A percentile compares a stretch with the other conserved stretches of the same genome.
Evolutionary conservation across 2,329 filamentous ascomycete species (phyloP).

Genomic region (Pseudomassariella vexata): DNA sequence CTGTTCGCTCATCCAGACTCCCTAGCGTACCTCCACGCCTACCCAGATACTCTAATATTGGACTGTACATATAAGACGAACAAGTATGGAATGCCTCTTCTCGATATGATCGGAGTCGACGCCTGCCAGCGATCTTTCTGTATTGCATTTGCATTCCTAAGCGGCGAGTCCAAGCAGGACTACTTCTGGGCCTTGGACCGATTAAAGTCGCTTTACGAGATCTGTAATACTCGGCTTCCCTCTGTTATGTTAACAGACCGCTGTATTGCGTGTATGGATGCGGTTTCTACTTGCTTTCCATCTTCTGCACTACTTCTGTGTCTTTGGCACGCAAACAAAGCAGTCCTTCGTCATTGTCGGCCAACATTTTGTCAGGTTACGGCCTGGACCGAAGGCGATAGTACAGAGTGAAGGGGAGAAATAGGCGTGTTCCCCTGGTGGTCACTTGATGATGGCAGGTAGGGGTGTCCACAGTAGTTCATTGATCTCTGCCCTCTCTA

Average conservation of each 20-base stretch:
- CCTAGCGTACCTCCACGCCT: conserved; percentile 12
- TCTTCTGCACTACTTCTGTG: no score
- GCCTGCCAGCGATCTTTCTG: conserved; percentile 14
- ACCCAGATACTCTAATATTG: conserved; percentile 14
- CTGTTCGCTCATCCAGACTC: conserved; percentile 18
- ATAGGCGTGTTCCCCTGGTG: no score
- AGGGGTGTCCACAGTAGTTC: no score
- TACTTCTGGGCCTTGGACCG: conserved; percentile 15
- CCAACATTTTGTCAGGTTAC: no score
- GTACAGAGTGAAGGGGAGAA: no score
- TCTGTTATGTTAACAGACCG: conserved; percentile 17
- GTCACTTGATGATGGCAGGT: no score
- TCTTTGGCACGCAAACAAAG: no score
- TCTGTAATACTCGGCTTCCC: conserved; percentile 6
- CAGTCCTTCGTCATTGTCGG: no score
- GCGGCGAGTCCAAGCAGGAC: conserved; percentile 11
- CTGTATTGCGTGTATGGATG: conserved; percentile 13
- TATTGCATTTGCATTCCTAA: conserved; percentile 17
- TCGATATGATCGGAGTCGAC: conserved; percentile 17
- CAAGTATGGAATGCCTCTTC: conserved; percentile 15
- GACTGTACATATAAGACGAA: conserved; percentile 19
- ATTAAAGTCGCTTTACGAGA: conserved; percentile 13
- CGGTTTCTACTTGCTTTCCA: conserved; percentile 9
- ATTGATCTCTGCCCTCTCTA: no score
- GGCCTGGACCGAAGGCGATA: no score